These are phyloP conservation scores for Rhamnella rubrinervis DNA, from an alignment of 331 rosid genomes.

Conservation along the genomic window DNA sequence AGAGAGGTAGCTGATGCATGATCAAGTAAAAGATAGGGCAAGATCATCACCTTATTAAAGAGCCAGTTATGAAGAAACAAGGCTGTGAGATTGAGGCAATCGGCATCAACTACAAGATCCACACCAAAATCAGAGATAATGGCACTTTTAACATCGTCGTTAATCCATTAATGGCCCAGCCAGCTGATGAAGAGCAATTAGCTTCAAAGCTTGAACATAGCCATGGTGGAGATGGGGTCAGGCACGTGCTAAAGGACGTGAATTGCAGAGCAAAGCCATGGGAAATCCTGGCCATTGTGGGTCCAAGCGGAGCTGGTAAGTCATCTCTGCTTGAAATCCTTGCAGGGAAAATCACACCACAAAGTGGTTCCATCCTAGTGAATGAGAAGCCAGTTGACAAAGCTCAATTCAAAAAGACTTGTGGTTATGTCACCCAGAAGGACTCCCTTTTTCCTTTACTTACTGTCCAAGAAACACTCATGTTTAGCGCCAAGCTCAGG, in stretches of 20 bases:
- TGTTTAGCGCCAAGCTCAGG: conserved; percentile 83
- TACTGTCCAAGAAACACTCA: conserved; percentile 89
- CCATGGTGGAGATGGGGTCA: conserved; percentile 19
- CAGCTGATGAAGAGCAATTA: conserved; percentile 9
- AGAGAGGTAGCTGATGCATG: conserved; percentile 21
- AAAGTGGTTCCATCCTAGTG: conserved; percentile 59
- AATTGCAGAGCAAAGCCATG: conserved; percentile 65
- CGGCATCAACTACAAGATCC: conserved; percentile 65
- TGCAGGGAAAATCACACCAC: conserved; percentile 64
- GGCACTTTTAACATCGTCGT: conserved; percentile 55
- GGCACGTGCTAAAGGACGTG: conserved; percentile 67
- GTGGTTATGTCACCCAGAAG: conserved; percentile 92
- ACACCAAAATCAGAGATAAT: conserved; percentile 38
- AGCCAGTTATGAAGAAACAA: conserved; percentile 51
- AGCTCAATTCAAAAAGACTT: conserved; percentile 64
- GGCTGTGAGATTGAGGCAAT: conserved; percentile 84
- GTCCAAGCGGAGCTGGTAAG: conserved; percentile 98
- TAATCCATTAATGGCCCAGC: conserved; percentile 22
- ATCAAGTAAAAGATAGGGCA: conserved; percentile 23
- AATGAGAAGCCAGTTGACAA: conserved; percentile 59
- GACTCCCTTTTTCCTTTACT: conserved; percentile 83
- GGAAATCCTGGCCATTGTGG: conserved; percentile 91
- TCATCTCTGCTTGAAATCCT: conserved; percentile 84
- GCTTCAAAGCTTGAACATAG: background rate
- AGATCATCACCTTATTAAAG: conserved; percentile 17